Evolutionary conservation across 1,284 basidiomycete species (phyloP), one percentile per base, ranked within the genome.

Genomic region (Amylostereum areolatum): DNA sequence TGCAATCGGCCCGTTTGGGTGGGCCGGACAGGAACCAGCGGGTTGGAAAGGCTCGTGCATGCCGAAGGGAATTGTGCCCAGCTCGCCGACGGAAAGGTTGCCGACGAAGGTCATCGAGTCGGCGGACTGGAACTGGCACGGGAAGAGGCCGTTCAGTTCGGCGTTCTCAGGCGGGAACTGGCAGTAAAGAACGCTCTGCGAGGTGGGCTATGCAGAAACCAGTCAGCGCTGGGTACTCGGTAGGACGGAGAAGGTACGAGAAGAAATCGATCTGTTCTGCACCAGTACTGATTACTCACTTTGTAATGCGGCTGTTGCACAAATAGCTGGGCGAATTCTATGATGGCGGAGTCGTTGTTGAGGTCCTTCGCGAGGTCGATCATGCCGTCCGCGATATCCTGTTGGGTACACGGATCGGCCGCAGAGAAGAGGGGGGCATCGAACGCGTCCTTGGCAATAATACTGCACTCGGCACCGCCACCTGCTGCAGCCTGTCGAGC

Each of bases 241-340:
- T 28, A 11, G 27, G n/a, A 4, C n/a, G 8, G 29, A 18, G 11
- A 31, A 2, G 46, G 47, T 30, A 36, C 25, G 33, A 53, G n/a
- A n/a, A n/a, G n/a, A n/a, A n/a, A n/a, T n/a, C n/a, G n/a, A n/a
- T n/a, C n/a, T n/a, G n/a, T n/a, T n/a, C n/a, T n/a, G n/a, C n/a
- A n/a, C n/a, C n/a, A n/a, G n/a, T n/a, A n/a, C n/a, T n/a, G n/a
- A n/a, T n/a, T n/a, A n/a, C 58, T 45, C 49, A 62, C 60, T 25
- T 61, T 55, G 46, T 65, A 63, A 27, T 63, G 56, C 12, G 77
- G 74, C 55, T 78, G 77, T 53, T 78, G 77, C 5, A 66, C 70
- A 52, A 76, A 80, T 41, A 80, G 63, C 57, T 78, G 77, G 1
- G 75, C 62, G 34, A 78, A 64, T n/a, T 58, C 57, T 57, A 66